Evolutionary conservation across 208 protist species (phyloP), one percentile per base, ranked within the genome.

Genomic region (Trypanosoma boissoni): DNA sequence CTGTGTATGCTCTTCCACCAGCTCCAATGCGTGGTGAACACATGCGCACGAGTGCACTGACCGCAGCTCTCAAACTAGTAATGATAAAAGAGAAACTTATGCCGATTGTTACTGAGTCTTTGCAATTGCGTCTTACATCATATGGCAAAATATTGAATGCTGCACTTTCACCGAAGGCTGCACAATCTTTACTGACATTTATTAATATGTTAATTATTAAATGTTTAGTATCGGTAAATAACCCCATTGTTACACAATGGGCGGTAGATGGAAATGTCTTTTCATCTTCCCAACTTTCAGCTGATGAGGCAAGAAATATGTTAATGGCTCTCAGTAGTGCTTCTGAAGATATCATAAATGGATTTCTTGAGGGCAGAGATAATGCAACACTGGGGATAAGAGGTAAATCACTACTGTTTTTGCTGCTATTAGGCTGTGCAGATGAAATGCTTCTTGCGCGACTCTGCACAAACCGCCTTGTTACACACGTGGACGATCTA

Each of bases 21-120:
- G 29, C 58, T 23, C 68, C 71, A 45, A 72, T 69, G n/a, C 65
- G 70, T 55, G 82, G 72, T 50, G 84, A 93, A 57, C 72, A 91
- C 62, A 86, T 97, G 74, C 79, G 83, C 28, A 78, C 88, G 20
- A 87, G 76, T 53, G 91, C 88, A 6, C 58, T 89, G 28, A 95
- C 80, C 48, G 80, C 87, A 10, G 83, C 88, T 28, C 41, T 91
- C 20, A 86, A 92, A 68, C 65, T 96, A 21, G 64, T 69, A 41
- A 86, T 81, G 46, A 10, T 83, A 23, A 63, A 78, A n/a, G 84
- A 93, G 10, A 57, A 72, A 16, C 69, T 91, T 42, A 84, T 92
- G 5, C 62, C 78, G 0, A 39, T 64, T 3, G 65, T 95, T 8
- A 53, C 93, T 43, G 58, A 78, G 48, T 82, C 69, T 1, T 56